Evolutionary conservation across 2,329 filamentous ascomycete species (phyloP), one percentile per base, ranked within the genome.

Genomic region (Stromatinia cepivora): DNA sequence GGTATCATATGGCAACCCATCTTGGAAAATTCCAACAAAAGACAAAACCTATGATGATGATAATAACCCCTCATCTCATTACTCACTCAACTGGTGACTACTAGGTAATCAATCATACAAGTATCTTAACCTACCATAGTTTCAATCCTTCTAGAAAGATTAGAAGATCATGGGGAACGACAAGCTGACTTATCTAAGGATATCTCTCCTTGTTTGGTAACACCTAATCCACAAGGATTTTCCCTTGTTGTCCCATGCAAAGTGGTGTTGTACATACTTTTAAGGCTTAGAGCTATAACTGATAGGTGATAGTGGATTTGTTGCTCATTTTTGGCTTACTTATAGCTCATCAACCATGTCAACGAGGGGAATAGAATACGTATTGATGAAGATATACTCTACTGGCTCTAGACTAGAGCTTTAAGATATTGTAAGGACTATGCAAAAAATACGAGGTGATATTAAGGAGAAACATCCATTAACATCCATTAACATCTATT

Each of bases 31-130:
- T 48, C 46, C 17, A 48, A 20, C 46, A 48, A n/a, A 31, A 15
- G 31, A 15, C 36, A 59, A 15, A 15, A 11, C 10, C n/a, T n/a
- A 8, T n/a, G 8, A 45, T 25, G 25, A 59, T 13, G n/a, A 2
- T 6, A 15, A n/a, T 90, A 74, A 69, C 77, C 11, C 66, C 83
- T 10, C 71, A 39, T 39, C 56, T 25, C 56, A 17, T 36, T 22
- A 13, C 52, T 6, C 53, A 17, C 39, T 42, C 39, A 17, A 17
- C 39, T 17, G 39, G 17, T 42, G 39, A 15, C 39, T 42, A 42
- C 13, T 15, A 13, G 36, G 39, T 42, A 1, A 42, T 42, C 39
- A 15, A 15, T 22, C 52, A 11, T 54, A 28, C 52, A 54, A 11
- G 25, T 20, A 54, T 31, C 52, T 54, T 20, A n/a, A n/a, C n/a